Conservation (phyloP, 164 flowering plant species). For the Tinospora cordifolia region DNA sequence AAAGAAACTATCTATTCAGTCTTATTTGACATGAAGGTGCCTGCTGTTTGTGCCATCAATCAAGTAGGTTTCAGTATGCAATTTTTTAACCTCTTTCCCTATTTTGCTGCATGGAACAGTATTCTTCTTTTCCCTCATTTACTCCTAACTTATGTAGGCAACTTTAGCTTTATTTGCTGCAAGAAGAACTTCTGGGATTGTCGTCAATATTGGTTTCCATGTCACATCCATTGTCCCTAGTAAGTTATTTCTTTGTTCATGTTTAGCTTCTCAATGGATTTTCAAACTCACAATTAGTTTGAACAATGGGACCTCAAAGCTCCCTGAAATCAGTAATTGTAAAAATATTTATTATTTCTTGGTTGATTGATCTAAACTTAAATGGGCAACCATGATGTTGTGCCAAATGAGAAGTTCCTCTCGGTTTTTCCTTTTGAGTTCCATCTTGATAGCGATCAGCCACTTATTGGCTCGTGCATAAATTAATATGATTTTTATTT, state of each 20-base stretch:
- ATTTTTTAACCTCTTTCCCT: neutral
- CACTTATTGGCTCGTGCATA: neutral
- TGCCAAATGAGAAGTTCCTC: neutral
- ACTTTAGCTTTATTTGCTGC: constrained; percentile 81
- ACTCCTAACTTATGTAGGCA: constrained; percentile 44
- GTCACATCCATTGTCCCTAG: constrained; percentile 90
- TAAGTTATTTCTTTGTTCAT: constrained; percentile 27
- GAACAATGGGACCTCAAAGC: neutral
- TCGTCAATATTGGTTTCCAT: constrained; percentile 85
- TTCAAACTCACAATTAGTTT: neutral
- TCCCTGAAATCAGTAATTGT: constrained; percentile 2
- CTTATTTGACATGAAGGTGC: constrained; percentile 86
- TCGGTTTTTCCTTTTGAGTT: neutral
- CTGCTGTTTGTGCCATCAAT: constrained; percentile 84
- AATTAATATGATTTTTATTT: neutral
- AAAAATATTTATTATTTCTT: neutral
- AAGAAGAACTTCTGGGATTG: constrained; percentile 74
- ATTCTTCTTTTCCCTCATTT: neutral
- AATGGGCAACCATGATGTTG: neutral
- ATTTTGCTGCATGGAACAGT: neutral
- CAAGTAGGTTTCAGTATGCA: constrained; percentile 35
- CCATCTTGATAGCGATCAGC: neutral
- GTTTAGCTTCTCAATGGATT: neutral
- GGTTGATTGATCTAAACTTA: too few species aligned
- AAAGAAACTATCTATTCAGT: constrained; percentile 61